Evolutionary conservation across 495 filamentous ascomycete genomes (phyloP).

Genomic region (Penicillium macrosclerotiorum): DNA sequence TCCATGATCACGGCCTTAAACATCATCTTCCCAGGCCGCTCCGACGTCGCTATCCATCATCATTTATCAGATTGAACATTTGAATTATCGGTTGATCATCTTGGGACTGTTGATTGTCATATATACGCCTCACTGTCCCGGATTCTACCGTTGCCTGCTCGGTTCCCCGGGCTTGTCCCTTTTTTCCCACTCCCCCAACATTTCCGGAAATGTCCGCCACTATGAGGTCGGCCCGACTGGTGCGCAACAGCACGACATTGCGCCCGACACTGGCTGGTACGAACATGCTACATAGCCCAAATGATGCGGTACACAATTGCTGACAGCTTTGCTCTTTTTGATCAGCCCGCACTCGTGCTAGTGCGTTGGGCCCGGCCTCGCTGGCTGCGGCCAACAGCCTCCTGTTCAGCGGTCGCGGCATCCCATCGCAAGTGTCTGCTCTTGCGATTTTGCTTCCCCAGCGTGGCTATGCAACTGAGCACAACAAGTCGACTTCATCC

Average conservation of each 20-base stretch:
- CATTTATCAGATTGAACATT: constrained; percentile 1
- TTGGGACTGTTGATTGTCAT: constrained; percentile 2
- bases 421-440: constrained; percentile 60
- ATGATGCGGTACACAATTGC: neutral
- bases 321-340: constrained; percentile 9
- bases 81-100: constrained; percentile 4
- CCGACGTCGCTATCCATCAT: constrained; percentile 10
- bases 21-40: constrained; percentile 17
- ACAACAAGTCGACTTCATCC: constrained; percentile 56
- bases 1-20: constrained; percentile 24
- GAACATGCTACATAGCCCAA: neutral
- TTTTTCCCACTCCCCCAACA: constrained; percentile 24
- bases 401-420: constrained; percentile 53
- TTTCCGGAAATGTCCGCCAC: constrained; percentile 44
- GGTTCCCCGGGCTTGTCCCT: constrained; percentile 26
- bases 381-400: constrained; percentile 46
- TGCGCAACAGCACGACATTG: constrained; percentile 39
- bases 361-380: constrained; percentile 35
- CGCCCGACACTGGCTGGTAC: constrained; percentile 34
- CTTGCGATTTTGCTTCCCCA: constrained; percentile 64
- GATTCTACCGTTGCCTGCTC: constrained; percentile 23
- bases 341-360: constrained; percentile 37
- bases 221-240: constrained; percentile 43
- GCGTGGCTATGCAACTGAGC: constrained; percentile 70
- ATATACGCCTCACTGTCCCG: no score